These are phyloP conservation scores for Penicillium sp. DNA, from an alignment of 2,329 filamentous ascomycete genomes.

Conservation along the genomic window DNA sequence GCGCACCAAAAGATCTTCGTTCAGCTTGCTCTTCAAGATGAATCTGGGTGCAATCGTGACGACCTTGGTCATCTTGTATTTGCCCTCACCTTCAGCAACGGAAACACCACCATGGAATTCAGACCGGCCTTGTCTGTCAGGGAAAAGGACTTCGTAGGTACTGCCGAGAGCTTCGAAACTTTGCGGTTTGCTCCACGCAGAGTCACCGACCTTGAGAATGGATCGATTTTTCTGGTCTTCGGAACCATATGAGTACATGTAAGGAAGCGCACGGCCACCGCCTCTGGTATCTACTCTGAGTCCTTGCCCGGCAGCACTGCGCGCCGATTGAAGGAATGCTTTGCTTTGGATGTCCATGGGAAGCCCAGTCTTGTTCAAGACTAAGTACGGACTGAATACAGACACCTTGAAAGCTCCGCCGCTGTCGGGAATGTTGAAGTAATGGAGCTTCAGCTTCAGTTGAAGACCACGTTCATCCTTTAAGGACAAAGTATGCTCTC, in stretches of 20 bases:
- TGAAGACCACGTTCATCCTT: slow-evolving; percentile 79
- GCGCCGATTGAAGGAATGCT: slow-evolving; percentile 76
- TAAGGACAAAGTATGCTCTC: slow-evolving; percentile 70
- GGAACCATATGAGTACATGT: slow-evolving; percentile 91
- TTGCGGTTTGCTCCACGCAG: slow-evolving; percentile 93
- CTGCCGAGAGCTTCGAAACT: slow-evolving; percentile 98
- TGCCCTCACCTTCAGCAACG: slow-evolving; percentile 84
- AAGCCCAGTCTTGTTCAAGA: slow-evolving; percentile 91
- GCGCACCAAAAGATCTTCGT: slow-evolving; percentile 79
- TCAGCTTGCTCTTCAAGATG: slow-evolving; percentile 86
- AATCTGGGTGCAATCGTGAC: slow-evolving; percentile 90
- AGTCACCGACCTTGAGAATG: slow-evolving; percentile 78
- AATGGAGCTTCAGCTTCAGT: slow-evolving; percentile 79
- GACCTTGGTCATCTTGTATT: slow-evolving; percentile 96
- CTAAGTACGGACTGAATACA: slow-evolving; percentile 88
- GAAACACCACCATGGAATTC: slow-evolving; percentile 91
- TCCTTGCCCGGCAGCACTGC: slow-evolving; percentile 74
- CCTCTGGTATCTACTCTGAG: slow-evolving; percentile 51
- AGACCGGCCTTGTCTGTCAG: slow-evolving; percentile 61
- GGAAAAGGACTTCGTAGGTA: slow-evolving; percentile 77
- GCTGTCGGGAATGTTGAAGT: slow-evolving; percentile 81
- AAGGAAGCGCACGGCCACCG: slow-evolving; percentile 64
- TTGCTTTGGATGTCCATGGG: slow-evolving; percentile 84
- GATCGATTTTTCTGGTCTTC: slow-evolving; percentile 90
- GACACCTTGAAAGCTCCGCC: slow-evolving; percentile 95